Evolutionary conservation across 495 filamentous ascomycete genomes (phyloP).

Genomic region (Penicillium dipodomyicola): DNA sequence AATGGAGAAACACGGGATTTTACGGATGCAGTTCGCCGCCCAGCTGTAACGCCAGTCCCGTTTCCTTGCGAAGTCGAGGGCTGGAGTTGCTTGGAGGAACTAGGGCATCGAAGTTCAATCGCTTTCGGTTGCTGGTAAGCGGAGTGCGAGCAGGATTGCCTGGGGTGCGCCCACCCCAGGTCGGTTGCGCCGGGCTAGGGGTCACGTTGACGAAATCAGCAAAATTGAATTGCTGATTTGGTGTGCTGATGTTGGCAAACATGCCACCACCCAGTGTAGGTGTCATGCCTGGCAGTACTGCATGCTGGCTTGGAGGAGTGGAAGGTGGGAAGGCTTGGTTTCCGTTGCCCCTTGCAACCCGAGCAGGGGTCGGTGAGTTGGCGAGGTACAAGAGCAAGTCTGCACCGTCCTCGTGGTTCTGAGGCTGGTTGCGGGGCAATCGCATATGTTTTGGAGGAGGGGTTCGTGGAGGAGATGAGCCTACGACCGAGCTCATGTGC

Average conservation of each 20-base stretch:
- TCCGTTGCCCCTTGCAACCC: slow-evolving; percentile 37
- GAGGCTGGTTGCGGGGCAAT: slow-evolving; percentile 42
- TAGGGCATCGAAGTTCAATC: slow-evolving; percentile 67
- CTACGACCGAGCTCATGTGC: slow-evolving; percentile 51
- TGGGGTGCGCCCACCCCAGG: slow-evolving; percentile 64
- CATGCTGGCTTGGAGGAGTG: slow-evolving; percentile 79
- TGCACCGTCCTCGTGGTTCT: slow-evolving; percentile 73
- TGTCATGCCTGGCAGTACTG: slow-evolving; percentile 61
- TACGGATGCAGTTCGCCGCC: slow-evolving; percentile 45
- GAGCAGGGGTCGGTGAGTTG: slow-evolving; percentile 84
- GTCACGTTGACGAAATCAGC: slow-evolving; percentile 97
- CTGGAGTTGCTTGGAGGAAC: slow-evolving; percentile 50
- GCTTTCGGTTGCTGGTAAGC: slow-evolving; percentile 51
- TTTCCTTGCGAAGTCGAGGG: slow-evolving; percentile 34
- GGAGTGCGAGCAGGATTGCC: slow-evolving; percentile 59
- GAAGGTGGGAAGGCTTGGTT: slow-evolving; percentile 65
- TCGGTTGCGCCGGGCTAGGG: slow-evolving; percentile 85
- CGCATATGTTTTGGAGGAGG: slow-evolving; percentile 67
- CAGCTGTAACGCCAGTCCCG: slow-evolving; percentile 40
- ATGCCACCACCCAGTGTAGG: slow-evolving; percentile 70
- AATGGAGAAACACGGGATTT: neutral
- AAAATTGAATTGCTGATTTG: slow-evolving; percentile 80
- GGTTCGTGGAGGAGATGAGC: slow-evolving; percentile 77
- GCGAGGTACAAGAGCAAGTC: slow-evolving; percentile 90
- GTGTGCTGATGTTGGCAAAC: slow-evolving; percentile 57